Percentiles rank a stretch among this genome's conserved stretches.
Conservation (phyloP, 768 basidiomycete genomes). For the Mycena kentingensis region DNA sequence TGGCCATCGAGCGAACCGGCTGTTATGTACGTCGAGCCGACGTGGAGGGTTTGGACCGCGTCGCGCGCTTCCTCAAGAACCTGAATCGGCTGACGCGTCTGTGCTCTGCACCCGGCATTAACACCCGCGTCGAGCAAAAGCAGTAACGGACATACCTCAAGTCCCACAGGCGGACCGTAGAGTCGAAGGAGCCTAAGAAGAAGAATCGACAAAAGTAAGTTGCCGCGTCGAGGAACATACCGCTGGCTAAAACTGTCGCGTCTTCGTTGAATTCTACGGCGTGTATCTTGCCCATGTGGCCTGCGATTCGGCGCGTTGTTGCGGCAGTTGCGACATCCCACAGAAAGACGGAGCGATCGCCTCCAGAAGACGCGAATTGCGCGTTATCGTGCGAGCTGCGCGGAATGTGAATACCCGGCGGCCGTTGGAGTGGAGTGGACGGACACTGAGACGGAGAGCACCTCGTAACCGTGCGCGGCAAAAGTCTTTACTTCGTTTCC, state of each 20-base stretch:
- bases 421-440: slow-evolving; percentile 31
- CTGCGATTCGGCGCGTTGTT: slow-evolving; percentile 79
- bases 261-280: slow-evolving; percentile 89
- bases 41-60: slow-evolving; percentile 76
- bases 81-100: slow-evolving; percentile 86
- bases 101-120: slow-evolving; percentile 49
- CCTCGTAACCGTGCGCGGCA: slow-evolving; percentile 92
- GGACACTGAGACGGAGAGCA: slow-evolving; percentile 87
- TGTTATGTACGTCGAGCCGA: slow-evolving; percentile 66
- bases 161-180: slow-evolving; percentile 91
- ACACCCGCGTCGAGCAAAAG: neutral
- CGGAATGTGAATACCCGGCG: neutral
- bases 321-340: slow-evolving; percentile 94
- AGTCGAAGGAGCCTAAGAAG: slow-evolving; percentile 83
- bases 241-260: slow-evolving; percentile 84
- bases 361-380: slow-evolving; percentile 90
- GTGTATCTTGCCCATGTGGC: slow-evolving; percentile 90
- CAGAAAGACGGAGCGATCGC: slow-evolving; percentile 88
- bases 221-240: slow-evolving; percentile 44
- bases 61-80: slow-evolving; percentile 86
- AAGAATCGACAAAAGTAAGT: neutral
- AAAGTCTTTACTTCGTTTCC: slow-evolving; percentile 93
- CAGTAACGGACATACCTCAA: slow-evolving; percentile 56
- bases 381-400: slow-evolving; percentile 88
- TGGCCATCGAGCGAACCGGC: slow-evolving; percentile 91